Evolutionary conservation across 768 basidiomycete species (phyloP).

Genomic region (Dioszegia aurantiaca): DNA sequence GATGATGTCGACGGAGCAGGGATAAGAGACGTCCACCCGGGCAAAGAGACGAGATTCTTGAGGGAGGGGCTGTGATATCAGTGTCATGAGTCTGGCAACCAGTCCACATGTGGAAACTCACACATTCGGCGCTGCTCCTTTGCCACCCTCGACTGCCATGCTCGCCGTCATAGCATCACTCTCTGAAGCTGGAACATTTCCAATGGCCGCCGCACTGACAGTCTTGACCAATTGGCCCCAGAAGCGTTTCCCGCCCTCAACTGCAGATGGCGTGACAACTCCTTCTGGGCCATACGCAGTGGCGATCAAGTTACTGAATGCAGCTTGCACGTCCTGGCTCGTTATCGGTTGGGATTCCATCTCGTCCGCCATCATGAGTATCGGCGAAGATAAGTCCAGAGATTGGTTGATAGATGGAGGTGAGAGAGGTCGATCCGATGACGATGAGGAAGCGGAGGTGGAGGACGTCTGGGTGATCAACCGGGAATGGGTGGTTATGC

Average conservation of each 20-base stretch:
- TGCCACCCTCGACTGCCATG: too few species aligned
- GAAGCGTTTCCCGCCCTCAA: slow-evolving; percentile 33
- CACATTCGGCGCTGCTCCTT: slow-evolving; percentile 3
- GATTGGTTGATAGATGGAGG: not conserved
- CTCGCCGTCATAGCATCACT: too few species aligned
- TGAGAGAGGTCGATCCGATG: not conserved
- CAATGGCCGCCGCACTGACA: slow-evolving; percentile 40
- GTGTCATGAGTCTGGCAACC: not conserved
- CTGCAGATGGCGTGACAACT: slow-evolving; percentile 9
- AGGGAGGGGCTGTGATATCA: slow-evolving; percentile 4
- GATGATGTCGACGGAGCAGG: not conserved
- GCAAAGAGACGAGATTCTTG: slow-evolving; percentile 8
- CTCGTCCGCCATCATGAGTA: not conserved
- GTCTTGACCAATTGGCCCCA: slow-evolving; percentile 41
- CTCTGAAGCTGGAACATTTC: slow-evolving; percentile 33
- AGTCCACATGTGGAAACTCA: not conserved
- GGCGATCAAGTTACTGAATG: slow-evolving; percentile 7
- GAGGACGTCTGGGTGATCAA: too few species aligned
- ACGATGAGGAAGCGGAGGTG: not conserved
- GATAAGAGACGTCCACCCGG: slow-evolving; percentile 4
- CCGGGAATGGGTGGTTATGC: too few species aligned
- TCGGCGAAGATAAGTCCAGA: not conserved
- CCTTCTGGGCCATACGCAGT: slow-evolving; percentile 17
- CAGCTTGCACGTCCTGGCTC: not conserved
- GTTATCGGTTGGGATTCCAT: not conserved